Evolutionary conservation across 2,329 filamentous ascomycete species (phyloP), one percentile per base, ranked within the genome.

Genomic region (Pseudogymnoascus sp.): DNA sequence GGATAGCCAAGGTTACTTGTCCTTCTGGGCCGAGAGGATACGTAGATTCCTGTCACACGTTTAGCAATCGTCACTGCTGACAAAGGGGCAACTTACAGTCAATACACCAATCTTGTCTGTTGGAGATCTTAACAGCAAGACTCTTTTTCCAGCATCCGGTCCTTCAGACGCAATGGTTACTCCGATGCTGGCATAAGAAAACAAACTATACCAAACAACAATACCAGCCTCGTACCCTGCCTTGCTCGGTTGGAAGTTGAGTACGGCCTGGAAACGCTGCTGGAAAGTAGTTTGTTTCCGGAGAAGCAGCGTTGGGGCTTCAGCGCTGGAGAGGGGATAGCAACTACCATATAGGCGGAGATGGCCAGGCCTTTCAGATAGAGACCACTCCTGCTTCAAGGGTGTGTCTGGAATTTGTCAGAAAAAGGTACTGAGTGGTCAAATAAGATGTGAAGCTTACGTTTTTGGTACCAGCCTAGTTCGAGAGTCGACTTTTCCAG

Each of bases 131-230:
- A 55, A 18, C 16, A 55, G n/a, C 33, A 55, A 18, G 12, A 55
- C 49, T 18, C 49, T 55, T 9, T 55, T 55, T 18, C 49, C 49
- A 55, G 49, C 49, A 55, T 33, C 49, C 5, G 25, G 49, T 12
- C 49, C 49, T 6, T 55, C 49, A 9, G 49, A 18, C 12, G 49
- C 25, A 33, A 33, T 55, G n/a, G 49, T 55, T 7, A 81, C 71
- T 0, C 79, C 79, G 2, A 81, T 72, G 35, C 74, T 77, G 55
- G 71, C 74, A 61, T 77, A 76, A 0, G 77, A 78, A 64, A 76
- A 76, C 43, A 81, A 78, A 52, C 78, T 83, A 79, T 81, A 83
- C 77, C 80, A 85, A 0, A 84, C 68, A 0, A 80, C 79, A 0
- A 79, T 72, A 0, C 83, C 83, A 0, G 83, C 82, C 71, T 85